phyloP scores from a whole-genome alignment of 192 early-diverging fungal genomes.

The Backusella luteola region DNA sequence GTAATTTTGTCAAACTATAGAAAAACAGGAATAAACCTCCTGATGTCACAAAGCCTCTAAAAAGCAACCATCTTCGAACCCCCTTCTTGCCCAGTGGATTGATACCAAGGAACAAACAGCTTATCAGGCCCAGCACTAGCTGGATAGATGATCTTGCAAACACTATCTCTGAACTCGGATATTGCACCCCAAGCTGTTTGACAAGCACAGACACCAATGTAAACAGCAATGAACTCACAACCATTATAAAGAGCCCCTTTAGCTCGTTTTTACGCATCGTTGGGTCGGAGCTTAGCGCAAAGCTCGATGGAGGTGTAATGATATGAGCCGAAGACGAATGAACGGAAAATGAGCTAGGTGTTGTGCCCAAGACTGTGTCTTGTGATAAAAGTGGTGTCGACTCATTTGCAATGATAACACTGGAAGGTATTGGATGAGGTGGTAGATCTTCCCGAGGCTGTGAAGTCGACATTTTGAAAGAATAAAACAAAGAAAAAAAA shows the following conservation, averaged over 20 bases:
- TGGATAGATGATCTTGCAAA: slow-evolving; percentile 72
- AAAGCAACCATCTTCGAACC: slow-evolving; percentile 52
- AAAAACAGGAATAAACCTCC: slow-evolving; percentile 69
- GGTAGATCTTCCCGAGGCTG: neutral
- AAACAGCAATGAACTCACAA: slow-evolving; percentile 66
- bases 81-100: slow-evolving; percentile 55
- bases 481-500: slow-evolving; percentile 4
- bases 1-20: slow-evolving; percentile 64
- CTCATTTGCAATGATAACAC: slow-evolving; percentile 20
- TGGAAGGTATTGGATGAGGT: slow-evolving; percentile 14
- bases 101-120: slow-evolving; percentile 47
- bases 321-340: neutral
- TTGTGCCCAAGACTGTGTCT: neutral
- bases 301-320: neutral
- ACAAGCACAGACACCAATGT: slow-evolving; percentile 69
- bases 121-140: slow-evolving; percentile 52
- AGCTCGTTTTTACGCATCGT: slow-evolving; percentile 35
- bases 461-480: neutral
- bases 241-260: slow-evolving; percentile 53
- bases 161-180: slow-evolving; percentile 71
- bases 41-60: slow-evolving; percentile 63
- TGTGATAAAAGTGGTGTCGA: slow-evolving; percentile 18
- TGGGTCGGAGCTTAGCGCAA: slow-evolving; percentile 9
- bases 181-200: slow-evolving; percentile 52
- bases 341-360: neutral